phyloP scores from a whole-genome alignment of 2,329 filamentous ascomycete species.

The Diaporthe australafricana region DNA sequence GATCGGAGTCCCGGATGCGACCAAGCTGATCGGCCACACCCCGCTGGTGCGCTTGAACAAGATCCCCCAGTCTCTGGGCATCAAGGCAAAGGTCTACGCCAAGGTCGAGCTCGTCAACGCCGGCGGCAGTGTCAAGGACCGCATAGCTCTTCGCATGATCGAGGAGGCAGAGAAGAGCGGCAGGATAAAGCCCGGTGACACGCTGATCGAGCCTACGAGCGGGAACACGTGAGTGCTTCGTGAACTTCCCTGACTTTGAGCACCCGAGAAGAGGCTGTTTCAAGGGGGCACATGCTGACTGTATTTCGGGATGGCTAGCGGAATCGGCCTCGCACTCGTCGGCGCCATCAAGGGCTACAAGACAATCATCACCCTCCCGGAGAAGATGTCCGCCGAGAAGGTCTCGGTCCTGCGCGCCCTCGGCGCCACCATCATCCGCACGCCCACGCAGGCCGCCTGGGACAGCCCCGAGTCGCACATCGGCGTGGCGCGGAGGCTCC shows the following conservation, averaged over 20 bases:
- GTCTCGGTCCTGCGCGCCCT: constrained; percentile 93
- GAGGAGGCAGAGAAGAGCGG: constrained; percentile 93
- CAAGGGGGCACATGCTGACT: constrained; percentile 42
- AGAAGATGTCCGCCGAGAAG: constrained; percentile 99
- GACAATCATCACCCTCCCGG: constrained; percentile 97
- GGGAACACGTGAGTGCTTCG: constrained; percentile 80
- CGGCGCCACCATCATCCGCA: constrained; percentile 96
- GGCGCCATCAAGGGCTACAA: constrained; percentile 97
- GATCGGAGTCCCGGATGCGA: constrained; percentile 68
- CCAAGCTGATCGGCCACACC: constrained; percentile 93
- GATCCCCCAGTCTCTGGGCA: constrained; percentile 89
- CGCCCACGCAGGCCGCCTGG: constrained; percentile 93
- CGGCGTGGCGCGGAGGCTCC: constrained; percentile 87
- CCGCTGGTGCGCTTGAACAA: constrained; percentile 95
- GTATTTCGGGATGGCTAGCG: constrained; percentile 53
- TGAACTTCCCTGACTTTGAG: constrained; percentile 43
- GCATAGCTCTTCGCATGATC: constrained; percentile 97
- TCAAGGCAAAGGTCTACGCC: constrained; percentile 89
- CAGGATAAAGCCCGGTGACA: constrained; percentile 96
- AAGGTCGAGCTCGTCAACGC: constrained; percentile 96
- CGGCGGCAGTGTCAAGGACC: constrained; percentile 92
- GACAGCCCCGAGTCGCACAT: constrained; percentile 97
- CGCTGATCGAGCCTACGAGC: constrained; percentile 96
- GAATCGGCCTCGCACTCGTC: constrained; percentile 94
- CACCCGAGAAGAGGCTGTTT: background rate